Percentiles rank a stretch among this genome's conserved stretches.
These are phyloP conservation scores for Colletotrichum horii DNA, from an alignment of 2,329 filamentous ascomycete genomes.

Conservation along the genomic window DNA sequence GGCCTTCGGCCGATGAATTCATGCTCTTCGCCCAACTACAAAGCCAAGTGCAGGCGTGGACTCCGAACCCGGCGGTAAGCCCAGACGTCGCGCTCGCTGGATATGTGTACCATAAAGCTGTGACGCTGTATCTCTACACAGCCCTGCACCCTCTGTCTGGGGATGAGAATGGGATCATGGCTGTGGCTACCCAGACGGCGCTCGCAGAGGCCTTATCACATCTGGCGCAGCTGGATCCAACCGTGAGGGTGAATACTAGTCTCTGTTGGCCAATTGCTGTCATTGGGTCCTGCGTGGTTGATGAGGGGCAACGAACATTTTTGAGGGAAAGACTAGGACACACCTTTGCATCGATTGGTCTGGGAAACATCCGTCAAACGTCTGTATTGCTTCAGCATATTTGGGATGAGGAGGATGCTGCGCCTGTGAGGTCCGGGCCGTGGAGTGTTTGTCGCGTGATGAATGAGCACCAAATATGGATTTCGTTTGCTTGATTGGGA, in stretches of 20 bases:
- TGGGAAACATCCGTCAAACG: background rate
- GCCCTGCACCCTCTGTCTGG: background rate
- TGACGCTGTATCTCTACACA: background rate
- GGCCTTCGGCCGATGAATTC: background rate
- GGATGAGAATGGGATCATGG: background rate
- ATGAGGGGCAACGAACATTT: slow-evolving; percentile 38
- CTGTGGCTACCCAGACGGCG: background rate
- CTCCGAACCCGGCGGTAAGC: background rate
- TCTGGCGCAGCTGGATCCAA: slow-evolving; percentile 32
- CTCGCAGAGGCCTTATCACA: background rate
- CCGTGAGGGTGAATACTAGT: slow-evolving; percentile 41
- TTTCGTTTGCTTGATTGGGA: slow-evolving; percentile 47
- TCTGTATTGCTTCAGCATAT: slow-evolving; percentile 42
- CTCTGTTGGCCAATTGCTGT: slow-evolving; percentile 44
- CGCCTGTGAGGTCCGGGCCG: slow-evolving; percentile 31
- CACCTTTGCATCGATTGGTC: background rate
- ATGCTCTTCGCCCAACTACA: background rate
- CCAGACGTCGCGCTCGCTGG: background rate
- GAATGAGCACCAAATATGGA: slow-evolving; percentile 51
- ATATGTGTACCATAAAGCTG: background rate
- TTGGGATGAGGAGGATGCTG: slow-evolving; percentile 35
- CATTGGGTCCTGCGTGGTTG: slow-evolving; percentile 39
- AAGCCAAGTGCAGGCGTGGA: background rate
- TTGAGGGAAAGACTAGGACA: background rate
- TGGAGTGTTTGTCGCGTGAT: slow-evolving; percentile 51